phyloP scores from a whole-genome alignment of 2,329 filamentous ascomycete genomes.

The Trichoderma afroharzianum region DNA sequence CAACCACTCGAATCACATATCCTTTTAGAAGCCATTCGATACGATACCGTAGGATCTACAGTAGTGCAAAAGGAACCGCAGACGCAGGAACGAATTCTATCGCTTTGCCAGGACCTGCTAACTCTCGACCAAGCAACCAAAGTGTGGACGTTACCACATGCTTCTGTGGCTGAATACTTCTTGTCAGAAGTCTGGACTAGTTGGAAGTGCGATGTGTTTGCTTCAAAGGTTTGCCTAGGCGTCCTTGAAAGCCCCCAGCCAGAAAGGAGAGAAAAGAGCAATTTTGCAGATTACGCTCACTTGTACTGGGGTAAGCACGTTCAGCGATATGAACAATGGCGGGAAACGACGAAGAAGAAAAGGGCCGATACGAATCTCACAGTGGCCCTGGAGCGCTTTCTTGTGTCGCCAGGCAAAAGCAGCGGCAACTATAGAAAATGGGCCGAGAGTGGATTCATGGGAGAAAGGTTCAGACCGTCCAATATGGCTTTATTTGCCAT shows the following conservation, averaged over 20 bases:
- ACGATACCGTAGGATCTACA: neutral
- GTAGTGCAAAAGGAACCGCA: neutral
- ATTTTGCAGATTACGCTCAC: neutral
- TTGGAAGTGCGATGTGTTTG: neutral
- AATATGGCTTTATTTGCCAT: neutral
- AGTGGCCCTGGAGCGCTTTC: neutral
- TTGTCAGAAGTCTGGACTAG: neutral
- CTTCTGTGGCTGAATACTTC: conserved; percentile 15
- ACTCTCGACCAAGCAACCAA: neutral
- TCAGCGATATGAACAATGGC: neutral
- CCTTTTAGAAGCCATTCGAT: neutral
- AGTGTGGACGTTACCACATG: conserved; percentile 12
- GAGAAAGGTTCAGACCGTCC: neutral
- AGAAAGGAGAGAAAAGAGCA: neutral
- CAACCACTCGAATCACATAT: rapidly evolving
- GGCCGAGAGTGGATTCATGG: neutral
- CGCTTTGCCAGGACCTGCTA: conserved; percentile 5
- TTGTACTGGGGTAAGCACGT: neutral
- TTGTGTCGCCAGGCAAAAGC: neutral
- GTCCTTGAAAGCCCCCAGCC: rapidly evolving
- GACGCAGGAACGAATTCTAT: conserved; percentile 3
- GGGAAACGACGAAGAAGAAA: neutral
- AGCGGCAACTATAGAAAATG: neutral
- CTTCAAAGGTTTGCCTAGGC: neutral
- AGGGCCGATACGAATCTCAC: neutral